A percentile compares a stretch with the other conserved stretches of the same genome.
Evolutionary conservation across 371 early-diverging fungal species (phyloP).

Genomic region (Catenaria anguillulae): DNA sequence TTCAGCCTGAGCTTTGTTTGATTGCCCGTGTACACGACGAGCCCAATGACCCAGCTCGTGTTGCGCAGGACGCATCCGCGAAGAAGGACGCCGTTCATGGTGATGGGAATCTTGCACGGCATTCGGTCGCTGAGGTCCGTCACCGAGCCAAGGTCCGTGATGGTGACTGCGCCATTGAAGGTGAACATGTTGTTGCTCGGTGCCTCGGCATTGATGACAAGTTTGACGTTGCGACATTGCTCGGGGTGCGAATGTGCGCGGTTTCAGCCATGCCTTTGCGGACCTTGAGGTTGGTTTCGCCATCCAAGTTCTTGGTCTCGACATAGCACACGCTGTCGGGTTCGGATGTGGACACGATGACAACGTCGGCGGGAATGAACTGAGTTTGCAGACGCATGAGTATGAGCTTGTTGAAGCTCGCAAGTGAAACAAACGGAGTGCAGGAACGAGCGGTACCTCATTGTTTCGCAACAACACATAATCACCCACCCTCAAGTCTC

Average conservation of each 20-base stretch:
- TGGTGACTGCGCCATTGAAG: too few species aligned
- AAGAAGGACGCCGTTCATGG: slow-evolving; percentile 67
- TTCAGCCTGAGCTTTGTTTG: slow-evolving; percentile 88
- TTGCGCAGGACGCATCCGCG: slow-evolving; percentile 85
- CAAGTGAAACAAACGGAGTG: slow-evolving; percentile 76
- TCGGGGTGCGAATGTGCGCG: slow-evolving; percentile 24
- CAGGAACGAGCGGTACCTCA: too few species aligned
- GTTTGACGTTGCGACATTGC: slow-evolving; percentile 39
- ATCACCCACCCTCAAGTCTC: slow-evolving; percentile 80
- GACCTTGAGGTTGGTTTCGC: slow-evolving; percentile 77
- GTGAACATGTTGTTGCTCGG: slow-evolving; percentile 61
- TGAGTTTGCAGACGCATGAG: too few species aligned
- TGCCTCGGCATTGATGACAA: slow-evolving; percentile 61
- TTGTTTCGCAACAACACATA: slow-evolving; percentile 68
- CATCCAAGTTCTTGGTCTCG: slow-evolving; percentile 92
- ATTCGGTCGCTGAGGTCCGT: neutral
- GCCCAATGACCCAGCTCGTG: slow-evolving; percentile 66
- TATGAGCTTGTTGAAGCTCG: too few species aligned
- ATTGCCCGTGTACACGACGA: slow-evolving; percentile 70
- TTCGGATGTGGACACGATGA: slow-evolving; percentile 72
- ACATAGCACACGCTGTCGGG: slow-evolving; percentile 77
- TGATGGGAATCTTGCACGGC: slow-evolving; percentile 30
- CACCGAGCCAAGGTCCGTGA: neutral
- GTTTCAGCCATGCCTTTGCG: slow-evolving; percentile 40
- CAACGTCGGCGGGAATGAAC: slow-evolving; percentile 86